A percentile compares a stretch with the other conserved stretches of the same genome.
Evolutionary conservation across 306 rosid species (phyloP).

Genomic region (Fagus sylvatica): DNA sequence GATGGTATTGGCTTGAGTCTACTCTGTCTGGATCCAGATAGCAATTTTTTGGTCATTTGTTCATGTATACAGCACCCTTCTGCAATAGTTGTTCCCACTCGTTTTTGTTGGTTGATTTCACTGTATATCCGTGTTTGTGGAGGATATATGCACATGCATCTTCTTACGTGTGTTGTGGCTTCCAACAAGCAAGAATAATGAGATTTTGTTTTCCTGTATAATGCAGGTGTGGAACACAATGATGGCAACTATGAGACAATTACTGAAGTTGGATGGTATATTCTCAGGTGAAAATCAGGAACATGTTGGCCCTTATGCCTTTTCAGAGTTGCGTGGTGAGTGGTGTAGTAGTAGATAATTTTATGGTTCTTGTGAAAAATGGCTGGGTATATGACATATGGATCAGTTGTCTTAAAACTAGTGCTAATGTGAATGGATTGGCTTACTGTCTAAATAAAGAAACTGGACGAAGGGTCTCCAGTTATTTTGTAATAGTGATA

Average conservation of each 20-base stretch:
- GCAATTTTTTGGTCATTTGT: neutral
- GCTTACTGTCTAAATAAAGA: conserved; percentile 10
- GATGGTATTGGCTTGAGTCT: neutral
- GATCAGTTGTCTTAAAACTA: neutral
- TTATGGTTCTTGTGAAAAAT: neutral
- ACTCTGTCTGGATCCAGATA: neutral
- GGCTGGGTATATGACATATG: neutral
- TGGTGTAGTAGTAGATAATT: neutral
- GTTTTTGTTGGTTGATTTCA: neutral
- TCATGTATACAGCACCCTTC: neutral
- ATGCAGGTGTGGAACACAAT: conserved; percentile 33
- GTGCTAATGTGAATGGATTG: conserved; percentile 3
- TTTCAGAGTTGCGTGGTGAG: conserved; percentile 86
- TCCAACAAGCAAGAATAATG: neutral
- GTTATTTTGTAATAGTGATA: neutral
- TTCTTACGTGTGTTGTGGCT: neutral
- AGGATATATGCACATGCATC: neutral
- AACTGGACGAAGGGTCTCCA: conserved; percentile 12
- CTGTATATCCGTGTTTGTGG: neutral
- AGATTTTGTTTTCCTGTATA: neutral
- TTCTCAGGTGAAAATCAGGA: conserved; percentile 84
- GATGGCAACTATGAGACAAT: conserved; percentile 23
- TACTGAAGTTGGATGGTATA: conserved; percentile 74
- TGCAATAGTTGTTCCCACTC: neutral
- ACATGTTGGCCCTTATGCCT: conserved; percentile 76